Evolutionary conservation across 176 grass and related monocot genomes (phyloP).

Genomic region (Juncus inflexus): DNA sequence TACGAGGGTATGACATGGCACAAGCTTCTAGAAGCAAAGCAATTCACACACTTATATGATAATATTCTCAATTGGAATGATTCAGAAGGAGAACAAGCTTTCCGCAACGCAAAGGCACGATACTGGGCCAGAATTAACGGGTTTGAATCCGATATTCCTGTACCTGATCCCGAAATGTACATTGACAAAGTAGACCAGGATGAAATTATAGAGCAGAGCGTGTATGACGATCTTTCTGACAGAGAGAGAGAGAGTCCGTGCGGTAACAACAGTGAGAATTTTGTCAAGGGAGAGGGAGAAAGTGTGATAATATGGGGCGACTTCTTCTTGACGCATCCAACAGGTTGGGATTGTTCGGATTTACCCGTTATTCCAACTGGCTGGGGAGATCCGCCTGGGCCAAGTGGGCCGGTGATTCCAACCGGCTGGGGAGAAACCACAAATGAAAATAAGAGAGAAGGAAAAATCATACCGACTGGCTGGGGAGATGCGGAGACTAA

Average conservation of each 20-base stretch:
- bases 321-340: background rate
- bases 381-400: constrained; percentile 19
- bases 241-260: background rate
- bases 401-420: background rate
- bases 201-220: constrained; percentile 14
- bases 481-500: constrained; percentile 15
- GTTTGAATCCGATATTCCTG: constrained; percentile 2
- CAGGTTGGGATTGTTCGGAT: constrained; percentile 6
- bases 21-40: constrained; percentile 23
- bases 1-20: constrained; percentile 27
- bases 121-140: constrained; percentile 38
- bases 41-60: constrained; percentile 2
- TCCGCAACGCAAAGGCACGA: constrained; percentile 35
- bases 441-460: background rate
- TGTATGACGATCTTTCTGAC: constrained; percentile 17
- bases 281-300: background rate
- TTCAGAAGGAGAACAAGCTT: constrained; percentile 34
- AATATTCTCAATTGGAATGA: constrained; percentile 36
- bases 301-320: constrained; percentile 22
- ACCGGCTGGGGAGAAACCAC: background rate
- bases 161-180: constrained; percentile 22
- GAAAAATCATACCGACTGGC: constrained; percentile 14
- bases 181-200: constrained; percentile 17
- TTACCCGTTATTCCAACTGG: constrained; percentile 5
- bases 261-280: background rate